Evolutionary conservation across 345 rosid genomes (phyloP).

Genomic region (Anastatica hierochuntica): DNA sequence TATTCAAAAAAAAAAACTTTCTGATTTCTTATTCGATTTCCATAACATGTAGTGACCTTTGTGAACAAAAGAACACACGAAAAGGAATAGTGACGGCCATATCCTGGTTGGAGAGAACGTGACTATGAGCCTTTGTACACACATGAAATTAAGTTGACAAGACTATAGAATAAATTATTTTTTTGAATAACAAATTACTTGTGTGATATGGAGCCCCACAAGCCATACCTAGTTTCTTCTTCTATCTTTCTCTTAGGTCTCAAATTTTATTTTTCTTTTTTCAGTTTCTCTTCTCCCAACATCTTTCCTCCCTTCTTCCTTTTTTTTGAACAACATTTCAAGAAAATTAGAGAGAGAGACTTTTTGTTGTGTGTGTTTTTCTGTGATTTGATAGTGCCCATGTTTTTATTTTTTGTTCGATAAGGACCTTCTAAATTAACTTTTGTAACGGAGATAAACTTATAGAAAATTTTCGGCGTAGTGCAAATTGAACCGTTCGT

Average conservation of each 20-base stretch:
- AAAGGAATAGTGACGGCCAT: conserved; percentile 27
- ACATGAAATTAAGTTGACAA: too few species aligned
- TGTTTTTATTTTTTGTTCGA: conserved; percentile 25
- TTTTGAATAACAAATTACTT: conserved; percentile 11
- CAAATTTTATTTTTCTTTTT: neutral
- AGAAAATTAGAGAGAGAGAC: neutral
- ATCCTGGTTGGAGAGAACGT: conserved; percentile 17
- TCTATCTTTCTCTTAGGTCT: conserved; percentile 26
- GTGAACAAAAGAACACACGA: conserved; percentile 9
- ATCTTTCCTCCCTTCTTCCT: conserved; percentile 10
- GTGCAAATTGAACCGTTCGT: too few species aligned
- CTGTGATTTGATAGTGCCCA: conserved; percentile 25
- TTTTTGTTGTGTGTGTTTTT: neutral
- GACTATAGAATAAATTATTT: too few species aligned
- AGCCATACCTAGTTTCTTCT: conserved; percentile 38
- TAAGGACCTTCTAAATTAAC: too few species aligned
- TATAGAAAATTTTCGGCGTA: too few species aligned
- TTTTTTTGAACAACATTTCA: neutral
- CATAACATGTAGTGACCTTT: neutral
- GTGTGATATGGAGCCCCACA: conserved; percentile 47
- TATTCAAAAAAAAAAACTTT: too few species aligned
- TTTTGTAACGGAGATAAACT: too few species aligned
- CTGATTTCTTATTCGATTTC: too few species aligned
- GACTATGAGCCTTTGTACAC: conserved; percentile 17
- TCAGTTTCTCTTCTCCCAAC: conserved; percentile 21